Evolutionary conservation across 805 yeast genomes (phyloP).

Genomic region (Suhomyces vadensis): DNA sequence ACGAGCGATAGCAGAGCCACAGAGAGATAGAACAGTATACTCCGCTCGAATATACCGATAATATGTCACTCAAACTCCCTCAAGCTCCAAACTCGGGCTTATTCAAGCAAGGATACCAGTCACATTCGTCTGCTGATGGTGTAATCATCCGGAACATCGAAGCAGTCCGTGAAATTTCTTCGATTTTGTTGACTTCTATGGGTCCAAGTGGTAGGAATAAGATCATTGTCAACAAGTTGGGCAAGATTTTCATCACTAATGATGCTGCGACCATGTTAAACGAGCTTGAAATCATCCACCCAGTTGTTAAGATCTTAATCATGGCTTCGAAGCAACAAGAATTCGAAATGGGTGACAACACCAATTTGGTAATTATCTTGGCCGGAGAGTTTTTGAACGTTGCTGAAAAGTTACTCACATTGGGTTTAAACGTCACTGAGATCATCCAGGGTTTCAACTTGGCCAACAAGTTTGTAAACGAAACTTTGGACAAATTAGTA

Average conservation of each 20-base stretch:
- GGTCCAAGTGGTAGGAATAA: slow-evolving; percentile 98
- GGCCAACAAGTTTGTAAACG: slow-evolving; percentile 75
- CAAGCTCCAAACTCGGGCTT: slow-evolving; percentile 90
- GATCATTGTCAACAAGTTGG: slow-evolving; percentile 86
- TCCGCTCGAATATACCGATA: neutral
- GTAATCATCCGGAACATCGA: slow-evolving; percentile 89
- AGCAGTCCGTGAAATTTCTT: slow-evolving; percentile 91
- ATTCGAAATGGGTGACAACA: slow-evolving; percentile 94
- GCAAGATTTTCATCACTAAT: slow-evolving; percentile 84
- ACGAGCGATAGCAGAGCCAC: neutral
- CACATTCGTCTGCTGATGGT: slow-evolving; percentile 87
- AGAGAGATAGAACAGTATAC: no score
- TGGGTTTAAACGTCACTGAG: slow-evolving; percentile 90
- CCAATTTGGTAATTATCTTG: slow-evolving; percentile 85
- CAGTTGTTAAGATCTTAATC: slow-evolving; percentile 92
- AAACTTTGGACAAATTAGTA: slow-evolving; percentile 64
- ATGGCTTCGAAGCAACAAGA: slow-evolving; percentile 98
- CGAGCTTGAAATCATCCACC: slow-evolving; percentile 93
- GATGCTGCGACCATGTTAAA: slow-evolving; percentile 98
- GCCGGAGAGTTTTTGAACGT: slow-evolving; percentile 90
- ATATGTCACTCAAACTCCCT: slow-evolving; percentile 88
- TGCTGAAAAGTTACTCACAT: slow-evolving; percentile 78
- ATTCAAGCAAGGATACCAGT: slow-evolving; percentile 92
- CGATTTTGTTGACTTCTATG: slow-evolving; percentile 89
- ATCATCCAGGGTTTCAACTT: slow-evolving; percentile 88